Evolutionary conservation across 2,329 filamentous ascomycete genomes (phyloP).

Genomic region (Trichocomaceae sp.): DNA sequence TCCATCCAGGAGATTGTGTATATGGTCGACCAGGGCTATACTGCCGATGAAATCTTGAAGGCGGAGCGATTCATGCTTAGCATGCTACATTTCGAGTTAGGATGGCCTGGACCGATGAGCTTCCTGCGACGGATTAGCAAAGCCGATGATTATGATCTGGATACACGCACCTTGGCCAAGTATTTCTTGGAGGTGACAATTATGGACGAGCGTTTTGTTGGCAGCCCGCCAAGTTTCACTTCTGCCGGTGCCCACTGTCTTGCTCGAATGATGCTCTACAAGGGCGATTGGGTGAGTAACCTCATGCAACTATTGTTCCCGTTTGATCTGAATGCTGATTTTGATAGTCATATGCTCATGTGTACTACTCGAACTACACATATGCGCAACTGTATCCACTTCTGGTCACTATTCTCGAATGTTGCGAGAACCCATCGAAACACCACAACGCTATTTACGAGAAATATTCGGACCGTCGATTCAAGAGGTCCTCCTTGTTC

Average conservation of each 20-base stretch:
- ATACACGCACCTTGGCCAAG: slow-evolving; percentile 91
- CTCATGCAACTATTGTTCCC: background rate
- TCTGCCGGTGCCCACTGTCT: slow-evolving; percentile 90
- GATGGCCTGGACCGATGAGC: slow-evolving; percentile 98
- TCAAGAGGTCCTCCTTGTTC: slow-evolving; percentile 74
- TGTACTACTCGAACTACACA: slow-evolving; percentile 91
- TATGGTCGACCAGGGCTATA: slow-evolving; percentile 94
- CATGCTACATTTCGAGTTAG: slow-evolving; percentile 91
- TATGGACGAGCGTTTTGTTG: slow-evolving; percentile 97
- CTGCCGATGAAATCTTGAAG: slow-evolving; percentile 85
- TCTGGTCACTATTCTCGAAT: slow-evolving; percentile 73
- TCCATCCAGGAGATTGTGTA: slow-evolving; percentile 93
- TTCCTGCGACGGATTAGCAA: slow-evolving; percentile 96
- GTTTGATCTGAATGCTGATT: background rate
- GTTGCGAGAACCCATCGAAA: slow-evolving; percentile 70
- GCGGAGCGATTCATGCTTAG: slow-evolving; percentile 97
- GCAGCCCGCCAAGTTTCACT: slow-evolving; percentile 79
- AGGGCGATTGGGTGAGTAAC: slow-evolving; percentile 79
- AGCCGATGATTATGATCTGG: slow-evolving; percentile 93
- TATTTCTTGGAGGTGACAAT: slow-evolving; percentile 96
- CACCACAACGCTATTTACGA: slow-evolving; percentile 86
- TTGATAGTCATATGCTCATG: slow-evolving; percentile 66
- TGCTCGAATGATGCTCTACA: slow-evolving; percentile 77
- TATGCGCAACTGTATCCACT: slow-evolving; percentile 74
- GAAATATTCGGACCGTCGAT: slow-evolving; percentile 83